phyloP scores from a whole-genome alignment of 2,329 filamentous ascomycete species.

The Aspergillaceae sp. region DNA sequence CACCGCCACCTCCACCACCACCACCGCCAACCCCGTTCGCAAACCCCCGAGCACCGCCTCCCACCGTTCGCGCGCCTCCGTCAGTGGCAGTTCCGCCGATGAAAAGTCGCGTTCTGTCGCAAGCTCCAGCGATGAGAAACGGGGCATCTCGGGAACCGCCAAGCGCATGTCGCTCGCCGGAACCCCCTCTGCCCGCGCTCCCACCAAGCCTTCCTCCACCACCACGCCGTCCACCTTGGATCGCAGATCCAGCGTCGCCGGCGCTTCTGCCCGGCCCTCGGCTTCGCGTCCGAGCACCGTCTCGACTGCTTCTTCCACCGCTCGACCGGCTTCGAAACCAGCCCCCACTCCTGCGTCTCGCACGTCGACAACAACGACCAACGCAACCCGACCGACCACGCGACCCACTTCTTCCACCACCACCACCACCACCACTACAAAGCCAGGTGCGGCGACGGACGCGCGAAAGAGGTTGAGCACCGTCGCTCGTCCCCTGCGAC shows the following conservation, averaged over 20 bases:
- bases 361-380: conserved; percentile 11
- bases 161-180: conserved; percentile 40
- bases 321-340: conserved; percentile 17
- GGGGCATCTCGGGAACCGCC: conserved; percentile 33
- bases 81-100: conserved; percentile 35
- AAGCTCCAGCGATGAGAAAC: conserved; percentile 39
- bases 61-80: conserved; percentile 34
- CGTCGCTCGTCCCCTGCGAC: conserved; percentile 18
- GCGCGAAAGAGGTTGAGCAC: conserved; percentile 33
- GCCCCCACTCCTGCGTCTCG: conserved; percentile 16
- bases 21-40: conserved; percentile 21
- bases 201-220: conserved; percentile 21
- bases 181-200: conserved; percentile 26
- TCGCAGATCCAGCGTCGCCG: conserved; percentile 30
- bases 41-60: conserved; percentile 30
- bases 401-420: conserved; percentile 8
- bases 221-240: conserved; percentile 19
- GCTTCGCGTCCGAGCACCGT: conserved; percentile 12
- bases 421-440: conserved; percentile 10
- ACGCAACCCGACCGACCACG: conserved; percentile 1
- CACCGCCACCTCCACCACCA: conserved; percentile 19
- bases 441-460: conserved; percentile 11
- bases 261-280: conserved; percentile 19
- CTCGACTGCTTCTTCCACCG: conserved; percentile 10
- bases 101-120: conserved; percentile 33